Conservation (phyloP, 2,329 filamentous ascomycete species). For the Xenoacremonium recifei region DNA sequence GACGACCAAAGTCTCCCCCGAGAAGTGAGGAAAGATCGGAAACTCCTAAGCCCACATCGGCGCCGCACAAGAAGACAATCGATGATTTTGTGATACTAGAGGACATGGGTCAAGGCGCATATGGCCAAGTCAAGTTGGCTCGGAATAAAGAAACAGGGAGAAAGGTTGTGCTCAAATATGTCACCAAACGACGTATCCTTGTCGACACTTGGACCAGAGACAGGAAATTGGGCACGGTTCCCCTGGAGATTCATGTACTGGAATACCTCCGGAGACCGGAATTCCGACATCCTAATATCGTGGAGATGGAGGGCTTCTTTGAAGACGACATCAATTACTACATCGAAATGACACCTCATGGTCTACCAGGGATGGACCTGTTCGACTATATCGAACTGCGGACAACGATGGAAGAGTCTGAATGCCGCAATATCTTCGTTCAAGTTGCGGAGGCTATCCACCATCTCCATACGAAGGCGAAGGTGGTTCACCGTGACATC, state of each 20-base stretch:
- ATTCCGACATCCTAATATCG: conserved; percentile 65
- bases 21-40: conserved; percentile 33
- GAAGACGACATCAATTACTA: conserved; percentile 92
- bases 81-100: conserved; percentile 89
- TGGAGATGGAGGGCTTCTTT: conserved; percentile 72
- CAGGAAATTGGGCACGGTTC: conserved; percentile 87
- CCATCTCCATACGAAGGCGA: conserved; percentile 85
- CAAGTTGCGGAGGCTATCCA: conserved; percentile 89
- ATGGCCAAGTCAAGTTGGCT: conserved; percentile 94
- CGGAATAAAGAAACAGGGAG: conserved; percentile 77
- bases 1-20: conserved; percentile 33
- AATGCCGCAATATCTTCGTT: conserved; percentile 91
- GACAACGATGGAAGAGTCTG: conserved; percentile 91
- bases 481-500: conserved; percentile 95
- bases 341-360: conserved; percentile 96
- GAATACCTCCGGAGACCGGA: conserved; percentile 83
- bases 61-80: conserved; percentile 73
- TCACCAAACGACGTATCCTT: conserved; percentile 93
- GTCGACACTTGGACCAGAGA: conserved; percentile 99
- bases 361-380: conserved; percentile 93
- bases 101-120: conserved; percentile 97
- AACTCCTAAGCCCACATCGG: conserved; percentile 34
- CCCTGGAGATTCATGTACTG: conserved; percentile 93
- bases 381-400: conserved; percentile 98
- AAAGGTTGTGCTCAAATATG: conserved; percentile 95